phyloP scores from a whole-genome alignment of 805 yeast genomes.

The Kazachstania martiniae region DNA sequence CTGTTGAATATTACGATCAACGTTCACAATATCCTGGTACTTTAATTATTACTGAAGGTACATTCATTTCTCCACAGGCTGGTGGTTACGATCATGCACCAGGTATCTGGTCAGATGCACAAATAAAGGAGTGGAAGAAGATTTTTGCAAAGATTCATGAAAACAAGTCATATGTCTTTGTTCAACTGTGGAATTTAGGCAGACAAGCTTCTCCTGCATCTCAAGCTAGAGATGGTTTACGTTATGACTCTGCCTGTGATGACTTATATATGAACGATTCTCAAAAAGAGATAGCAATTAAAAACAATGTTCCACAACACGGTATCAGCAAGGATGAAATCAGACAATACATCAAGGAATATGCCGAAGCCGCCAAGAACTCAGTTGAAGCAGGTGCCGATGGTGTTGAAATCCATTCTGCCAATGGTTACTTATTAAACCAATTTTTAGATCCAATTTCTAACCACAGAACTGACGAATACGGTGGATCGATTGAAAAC shows the following conservation, averaged over 20 bases:
- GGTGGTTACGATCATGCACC: conserved; percentile 1
- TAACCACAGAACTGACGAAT: neutral
- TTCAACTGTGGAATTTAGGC: conserved; percentile 1
- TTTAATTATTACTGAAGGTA: neutral
- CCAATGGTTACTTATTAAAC: neutral
- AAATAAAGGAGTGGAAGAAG: neutral
- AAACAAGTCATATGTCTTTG: neutral
- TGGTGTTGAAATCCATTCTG: conserved; percentile 1
- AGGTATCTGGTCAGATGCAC: neutral
- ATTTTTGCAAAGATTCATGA: neutral
- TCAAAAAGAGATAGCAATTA: neutral
- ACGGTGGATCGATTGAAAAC: neutral
- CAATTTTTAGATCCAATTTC: neutral
- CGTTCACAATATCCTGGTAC: neutral
- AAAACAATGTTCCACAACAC: conserved; percentile 13
- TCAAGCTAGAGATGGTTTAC: neutral
- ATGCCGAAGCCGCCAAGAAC: neutral
- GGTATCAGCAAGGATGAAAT: conserved; percentile 24
- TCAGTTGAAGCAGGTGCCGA: neutral
- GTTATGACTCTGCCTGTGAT: neutral
- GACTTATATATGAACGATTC: neutral
- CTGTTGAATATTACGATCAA: neutral
- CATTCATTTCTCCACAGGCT: neutral
- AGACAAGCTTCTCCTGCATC: neutral
- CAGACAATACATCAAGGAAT: conserved; percentile 29